Evolutionary conservation across 768 basidiomycete genomes (phyloP), one percentile per base, ranked within the genome.

Genomic region (Termitomyces sp.): DNA sequence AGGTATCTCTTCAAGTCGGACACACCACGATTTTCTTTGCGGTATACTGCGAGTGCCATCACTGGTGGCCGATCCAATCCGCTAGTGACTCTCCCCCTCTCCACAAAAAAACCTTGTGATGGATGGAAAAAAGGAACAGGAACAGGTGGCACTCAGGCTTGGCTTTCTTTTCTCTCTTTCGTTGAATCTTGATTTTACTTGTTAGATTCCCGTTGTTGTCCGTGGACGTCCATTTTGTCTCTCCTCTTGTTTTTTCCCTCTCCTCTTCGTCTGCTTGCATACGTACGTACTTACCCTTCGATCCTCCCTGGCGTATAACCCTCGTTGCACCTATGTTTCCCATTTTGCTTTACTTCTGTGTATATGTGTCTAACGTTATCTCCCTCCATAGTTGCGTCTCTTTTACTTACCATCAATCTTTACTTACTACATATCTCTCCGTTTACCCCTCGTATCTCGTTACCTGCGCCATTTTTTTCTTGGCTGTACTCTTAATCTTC

Each of bases 61-160:
- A 17, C 15, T n/a, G 23, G 37, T 40, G 49, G 26, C 37, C 23
- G 26, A 26, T 26, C 26, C 50, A 5, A 37, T 40, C 10, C 21
- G 8, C 35, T 38, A 8, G 23, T 10, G 9, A 37, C 2, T 15
- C 15, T 14, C 10, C 15, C 21, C 10, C 23, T 21, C 31, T 21
- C n/a, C 15, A 21, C 10, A 4, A 57, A 57, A 51, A 50, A 46
- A 19, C 42, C 26, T 50, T 17, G 55, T 50, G 23, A 38, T 51
- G 50, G 49, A 52, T 50, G 50, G 50, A 50, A 44, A 50, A 50
- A 15, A 40, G 41, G 49, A 57, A 51, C 28, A 45, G 56, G 56
- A 57, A 51, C 50, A 23, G 56, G 49, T 43, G 19, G 52, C 21
- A 15, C 52, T 31, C 26, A 23, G 40, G 17, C 38, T 56, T 40